Base-by-base conservation (phyloP, 2,329 filamentous ascomycete genomes). In the Paracoccidioides lutzii region DNA sequence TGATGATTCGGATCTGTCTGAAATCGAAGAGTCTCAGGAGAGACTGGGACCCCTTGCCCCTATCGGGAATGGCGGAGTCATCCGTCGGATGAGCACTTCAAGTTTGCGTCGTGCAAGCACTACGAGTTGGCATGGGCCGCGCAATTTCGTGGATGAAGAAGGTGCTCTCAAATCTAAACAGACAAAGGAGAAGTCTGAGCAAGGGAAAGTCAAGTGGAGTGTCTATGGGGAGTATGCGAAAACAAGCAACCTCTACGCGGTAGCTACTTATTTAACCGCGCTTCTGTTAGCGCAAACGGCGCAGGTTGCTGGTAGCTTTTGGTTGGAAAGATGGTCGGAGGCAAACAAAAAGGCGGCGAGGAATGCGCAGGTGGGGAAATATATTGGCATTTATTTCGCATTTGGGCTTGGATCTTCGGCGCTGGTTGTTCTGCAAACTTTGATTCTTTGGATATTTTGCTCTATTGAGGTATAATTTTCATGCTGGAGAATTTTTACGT, bases 361-460 rank as follows among this genome's bases (percentile, higher is more conserved):
- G 49, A 97, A 97, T 67, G 79, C 81, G 7, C 66, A 90, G 41
- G 81, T 95, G 57, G 90, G 86, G 63, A 95, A 88, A 71, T 98
- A 90, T 67, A 87, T 98, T 66, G 89, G 91, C 57, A 82, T 98
- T 61, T 98, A 98, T 74, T 93, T 98, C 72, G 89, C 87, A 14
- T 88, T 98, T 71, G 94, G 93, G 50, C 81, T 98, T 53, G 91
- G 91, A 37, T 85, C 88, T 32, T 86, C 93, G 43, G 78, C 81
- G 45, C 77, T 98, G 60, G 91, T 94, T 3, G 89, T 97, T 44
- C 67, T 94, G 35, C 93, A 97, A 72, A 97, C 91, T 5, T 75
- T 98, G 63, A 90, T 98, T 60, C 78, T 98, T 33, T 98, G 93
- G 93, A 97, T 98, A 62, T 97, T 98, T 75, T 98, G 94, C 74